A percentile compares a stretch with the other conserved stretches of the same genome.
phyloP scores from a whole-genome alignment of 140 eudicot genomes.

The Senecio squalidus region DNA sequence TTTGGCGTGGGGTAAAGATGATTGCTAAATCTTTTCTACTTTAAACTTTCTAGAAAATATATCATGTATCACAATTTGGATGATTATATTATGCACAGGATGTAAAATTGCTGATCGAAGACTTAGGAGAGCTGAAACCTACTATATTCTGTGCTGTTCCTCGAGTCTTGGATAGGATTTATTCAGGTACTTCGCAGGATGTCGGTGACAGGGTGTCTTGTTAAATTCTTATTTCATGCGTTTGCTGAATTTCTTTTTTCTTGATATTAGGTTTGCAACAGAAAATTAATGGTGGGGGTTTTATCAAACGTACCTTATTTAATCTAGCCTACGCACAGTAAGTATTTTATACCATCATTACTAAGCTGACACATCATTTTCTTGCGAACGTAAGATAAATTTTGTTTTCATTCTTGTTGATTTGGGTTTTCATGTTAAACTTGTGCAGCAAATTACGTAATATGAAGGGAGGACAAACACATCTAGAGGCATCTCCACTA shows the following conservation, averaged over 20 bases:
- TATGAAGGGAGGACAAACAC: constrained; percentile 73
- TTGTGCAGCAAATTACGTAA: constrained; percentile 56
- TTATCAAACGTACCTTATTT: constrained; percentile 56
- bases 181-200: constrained; percentile 62
- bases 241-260: neutral
- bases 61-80: neutral
- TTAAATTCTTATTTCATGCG: neutral
- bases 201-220: neutral
- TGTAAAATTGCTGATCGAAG: constrained; percentile 82
- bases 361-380: constrained; percentile 18
- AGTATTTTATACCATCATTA: constrained; percentile 10
- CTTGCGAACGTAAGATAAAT: neutral
- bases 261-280: constrained; percentile 69
- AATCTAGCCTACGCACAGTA: constrained; percentile 70
- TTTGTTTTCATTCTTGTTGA: neutral
- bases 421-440: constrained; percentile 6
- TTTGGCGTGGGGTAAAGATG: constrained; percentile 99
- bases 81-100: constrained; percentile 45
- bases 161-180: constrained; percentile 83
- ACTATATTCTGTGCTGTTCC: constrained; percentile 98
- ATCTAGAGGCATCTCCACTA: constrained; percentile 79
- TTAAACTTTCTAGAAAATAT: neutral
- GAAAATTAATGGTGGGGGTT: constrained; percentile 71
- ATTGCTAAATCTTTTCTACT: neutral
- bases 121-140: constrained; percentile 79